Evolutionary conservation across 2,329 filamentous ascomycete species (phyloP).

Genomic region (Davidsoniella eucalypti): DNA sequence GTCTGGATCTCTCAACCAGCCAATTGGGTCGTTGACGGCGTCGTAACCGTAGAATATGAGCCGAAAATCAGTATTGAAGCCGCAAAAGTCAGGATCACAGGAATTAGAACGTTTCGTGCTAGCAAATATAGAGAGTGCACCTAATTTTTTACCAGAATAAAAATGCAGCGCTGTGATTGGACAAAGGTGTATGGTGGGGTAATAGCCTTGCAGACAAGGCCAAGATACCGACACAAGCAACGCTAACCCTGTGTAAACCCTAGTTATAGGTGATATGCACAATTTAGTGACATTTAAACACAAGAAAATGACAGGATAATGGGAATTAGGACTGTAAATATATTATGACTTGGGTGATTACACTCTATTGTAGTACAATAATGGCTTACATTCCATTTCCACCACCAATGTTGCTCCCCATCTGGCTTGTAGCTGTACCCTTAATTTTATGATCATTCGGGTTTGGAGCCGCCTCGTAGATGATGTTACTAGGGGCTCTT

Average conservation of each 20-base stretch:
- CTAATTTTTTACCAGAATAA: conserved; percentile 1
- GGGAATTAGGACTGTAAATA: background rate
- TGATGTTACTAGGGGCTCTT: conserved; percentile 52
- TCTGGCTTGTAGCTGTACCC: conserved; percentile 36
- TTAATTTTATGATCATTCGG: conserved; percentile 67
- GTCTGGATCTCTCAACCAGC: background rate
- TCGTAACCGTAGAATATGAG: background rate
- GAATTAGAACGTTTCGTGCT: background rate
- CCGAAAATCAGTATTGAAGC: background rate
- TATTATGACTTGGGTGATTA: background rate
- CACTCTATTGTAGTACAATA: background rate
- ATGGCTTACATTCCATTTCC: conserved; percentile 9
- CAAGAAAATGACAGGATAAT: too few relatives aligned
- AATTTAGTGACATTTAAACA: too few relatives aligned
- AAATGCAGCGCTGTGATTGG: conserved; percentile 3
- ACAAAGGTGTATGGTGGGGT: conserved; percentile 1
- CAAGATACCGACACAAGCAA: background rate
- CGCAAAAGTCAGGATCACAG: background rate
- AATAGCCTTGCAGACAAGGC: conserved; percentile 1
- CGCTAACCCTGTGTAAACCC: too few relatives aligned
- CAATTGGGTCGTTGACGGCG: background rate
- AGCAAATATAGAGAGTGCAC: background rate
- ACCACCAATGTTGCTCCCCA: conserved; percentile 38
- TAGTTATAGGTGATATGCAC: too few relatives aligned
- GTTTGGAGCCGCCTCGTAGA: conserved; percentile 91